phyloP scores from a whole-genome alignment of 2,329 filamentous ascomycete species.

The Raffaelea ambrosiae region DNA sequence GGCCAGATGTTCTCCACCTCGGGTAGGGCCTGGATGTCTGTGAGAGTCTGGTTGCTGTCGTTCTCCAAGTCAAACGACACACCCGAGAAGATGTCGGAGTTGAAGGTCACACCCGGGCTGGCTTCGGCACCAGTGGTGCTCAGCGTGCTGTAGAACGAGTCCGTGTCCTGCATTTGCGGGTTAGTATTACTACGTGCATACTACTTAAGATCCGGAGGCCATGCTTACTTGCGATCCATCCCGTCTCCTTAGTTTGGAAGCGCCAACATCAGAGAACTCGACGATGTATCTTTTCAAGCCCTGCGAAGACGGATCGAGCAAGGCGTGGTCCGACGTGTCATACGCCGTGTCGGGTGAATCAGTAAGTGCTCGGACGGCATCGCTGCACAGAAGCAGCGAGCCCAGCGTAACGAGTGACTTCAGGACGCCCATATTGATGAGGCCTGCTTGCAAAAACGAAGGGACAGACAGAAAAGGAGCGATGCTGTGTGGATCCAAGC shows the following conservation, averaged over 20 bases:
- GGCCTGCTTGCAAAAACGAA: neutral
- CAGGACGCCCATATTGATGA: slow-evolving; percentile 1
- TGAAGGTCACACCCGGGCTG: slow-evolving; percentile 4
- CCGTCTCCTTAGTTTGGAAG: slow-evolving; percentile 1
- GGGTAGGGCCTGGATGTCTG: slow-evolving; percentile 8
- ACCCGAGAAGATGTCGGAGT: slow-evolving; percentile 10
- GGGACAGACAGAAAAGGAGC: neutral
- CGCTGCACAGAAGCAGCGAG: slow-evolving; percentile 2
- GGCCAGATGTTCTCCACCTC: slow-evolving; percentile 11
- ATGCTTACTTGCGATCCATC: slow-evolving; percentile 1
- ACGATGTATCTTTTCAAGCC: slow-evolving; percentile 7
- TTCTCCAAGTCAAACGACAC: slow-evolving; percentile 11
- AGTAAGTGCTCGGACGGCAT: neutral
- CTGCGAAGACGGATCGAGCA: neutral
- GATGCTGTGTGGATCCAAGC: neutral
- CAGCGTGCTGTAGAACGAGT: slow-evolving; percentile 5
- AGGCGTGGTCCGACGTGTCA: neutral
- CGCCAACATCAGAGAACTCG: slow-evolving; percentile 5
- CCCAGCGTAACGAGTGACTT: slow-evolving; percentile 1
- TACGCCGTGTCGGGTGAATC: neutral
- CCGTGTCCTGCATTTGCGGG: neutral
- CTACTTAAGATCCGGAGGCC: neutral
- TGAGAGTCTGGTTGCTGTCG: slow-evolving; percentile 2
- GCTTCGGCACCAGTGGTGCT: slow-evolving; percentile 3
- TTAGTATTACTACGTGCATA: neutral